Evolutionary conservation across 73 alveolate species (phyloP).

Genomic region (Symbiodinium natans): DNA sequence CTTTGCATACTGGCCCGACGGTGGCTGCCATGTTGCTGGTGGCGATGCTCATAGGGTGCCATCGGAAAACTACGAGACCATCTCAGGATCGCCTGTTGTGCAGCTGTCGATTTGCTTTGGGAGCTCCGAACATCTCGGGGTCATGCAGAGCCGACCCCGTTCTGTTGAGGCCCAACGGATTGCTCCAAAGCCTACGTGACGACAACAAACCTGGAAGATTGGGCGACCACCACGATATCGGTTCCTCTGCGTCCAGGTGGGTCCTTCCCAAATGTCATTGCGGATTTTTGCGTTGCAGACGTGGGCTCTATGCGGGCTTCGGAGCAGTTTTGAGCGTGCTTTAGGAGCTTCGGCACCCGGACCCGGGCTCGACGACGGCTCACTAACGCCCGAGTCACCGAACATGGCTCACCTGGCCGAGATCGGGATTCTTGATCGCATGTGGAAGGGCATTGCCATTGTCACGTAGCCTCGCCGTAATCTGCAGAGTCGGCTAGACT

Average conservation of each 20-base stretch:
- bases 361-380: too few species aligned
- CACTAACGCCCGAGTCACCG: too few species aligned
- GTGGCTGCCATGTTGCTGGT: conserved; percentile 70
- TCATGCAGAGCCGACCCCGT: not conserved
- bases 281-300: too few species aligned
- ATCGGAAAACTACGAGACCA: conserved; percentile 63
- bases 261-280: too few species aligned
- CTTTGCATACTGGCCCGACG: conserved; percentile 82
- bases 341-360: too few species aligned
- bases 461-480: too few species aligned
- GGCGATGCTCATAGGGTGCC: conserved; percentile 58
- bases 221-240: not conserved
- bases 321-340: too few species aligned
- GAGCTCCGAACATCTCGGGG: not conserved
- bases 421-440: conserved; percentile 61
- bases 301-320: too few species aligned
- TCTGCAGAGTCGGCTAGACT: too few species aligned
- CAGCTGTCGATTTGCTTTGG: not conserved
- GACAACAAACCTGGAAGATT: not conserved
- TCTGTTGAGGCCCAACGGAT: not conserved
- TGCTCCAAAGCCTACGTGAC: conserved; percentile 7
- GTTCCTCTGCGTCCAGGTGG: too few species aligned
- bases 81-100: conserved; percentile 26
- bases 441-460: too few species aligned
- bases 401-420: conserved; percentile 61